Conservation (phyloP, 1,139 yeast species). For the Yarrowia galli region DNA sequence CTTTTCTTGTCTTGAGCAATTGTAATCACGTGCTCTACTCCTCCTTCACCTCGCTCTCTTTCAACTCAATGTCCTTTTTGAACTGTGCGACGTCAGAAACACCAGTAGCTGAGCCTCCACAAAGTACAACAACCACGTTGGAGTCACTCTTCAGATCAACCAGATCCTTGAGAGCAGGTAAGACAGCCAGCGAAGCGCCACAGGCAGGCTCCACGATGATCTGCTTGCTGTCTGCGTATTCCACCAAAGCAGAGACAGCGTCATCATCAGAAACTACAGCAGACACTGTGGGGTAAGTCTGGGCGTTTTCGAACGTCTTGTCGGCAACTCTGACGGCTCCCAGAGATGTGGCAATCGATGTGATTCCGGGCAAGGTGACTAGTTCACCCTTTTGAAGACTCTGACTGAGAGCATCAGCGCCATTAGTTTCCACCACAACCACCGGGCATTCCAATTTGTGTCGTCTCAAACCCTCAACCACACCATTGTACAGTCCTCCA, state of each 20-base stretch:
- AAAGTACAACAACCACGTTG: constrained; percentile 63
- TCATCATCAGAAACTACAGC: constrained; percentile 62
- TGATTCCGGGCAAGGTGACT: constrained; percentile 57
- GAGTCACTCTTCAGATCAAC: constrained; percentile 55
- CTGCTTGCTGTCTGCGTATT: constrained; percentile 59
- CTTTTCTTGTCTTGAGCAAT: too few species aligned
- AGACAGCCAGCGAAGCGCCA: constrained; percentile 68
- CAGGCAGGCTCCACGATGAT: constrained; percentile 76
- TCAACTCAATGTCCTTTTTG: neutral
- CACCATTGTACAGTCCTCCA: constrained; percentile 74
- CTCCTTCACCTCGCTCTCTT: neutral
- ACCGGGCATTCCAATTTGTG: constrained; percentile 57
- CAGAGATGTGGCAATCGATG: constrained; percentile 66
- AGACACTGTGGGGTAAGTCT: constrained; percentile 54
- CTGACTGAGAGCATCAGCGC: constrained; percentile 64
- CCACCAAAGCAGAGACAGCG: constrained; percentile 60
- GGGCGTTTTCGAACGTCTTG: constrained; percentile 57
- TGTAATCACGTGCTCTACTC: neutral
- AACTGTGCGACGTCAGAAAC: constrained; percentile 47
- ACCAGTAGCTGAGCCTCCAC: constrained; percentile 67
- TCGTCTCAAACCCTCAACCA: constrained; percentile 62
- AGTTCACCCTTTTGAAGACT: constrained; percentile 59
- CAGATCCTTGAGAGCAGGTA: constrained; percentile 40
- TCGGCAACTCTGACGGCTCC: constrained; percentile 65
- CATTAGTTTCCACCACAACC: constrained; percentile 65